phyloP scores from a whole-genome alignment of 345 rosid species.

The Citrus reticulata region DNA sequence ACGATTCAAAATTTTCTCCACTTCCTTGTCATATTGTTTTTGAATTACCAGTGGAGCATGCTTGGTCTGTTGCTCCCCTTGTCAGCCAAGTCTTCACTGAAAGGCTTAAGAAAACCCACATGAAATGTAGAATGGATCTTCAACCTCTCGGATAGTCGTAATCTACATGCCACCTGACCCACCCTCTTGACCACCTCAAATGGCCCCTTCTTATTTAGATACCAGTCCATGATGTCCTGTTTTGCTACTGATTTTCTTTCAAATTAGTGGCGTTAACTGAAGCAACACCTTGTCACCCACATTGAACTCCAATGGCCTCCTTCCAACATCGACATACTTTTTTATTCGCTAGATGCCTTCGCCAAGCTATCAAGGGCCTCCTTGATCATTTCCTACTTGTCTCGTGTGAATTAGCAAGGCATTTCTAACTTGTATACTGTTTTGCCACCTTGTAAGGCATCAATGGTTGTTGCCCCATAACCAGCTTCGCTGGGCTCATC shows the following conservation, averaged over 20 bases:
- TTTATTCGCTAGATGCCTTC: no score
- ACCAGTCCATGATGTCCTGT: background rate
- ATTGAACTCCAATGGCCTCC: background rate
- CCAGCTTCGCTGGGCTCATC: background rate
- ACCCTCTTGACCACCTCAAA: background rate
- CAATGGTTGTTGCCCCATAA: background rate
- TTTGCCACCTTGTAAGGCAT: background rate
- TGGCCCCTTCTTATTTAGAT: rapidly evolving
- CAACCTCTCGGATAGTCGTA: rapidly evolving
- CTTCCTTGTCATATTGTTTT: no score
- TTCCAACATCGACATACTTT: rapidly evolving
- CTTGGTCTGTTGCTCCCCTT: no score
- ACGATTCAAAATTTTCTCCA: no score
- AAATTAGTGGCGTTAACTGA: rapidly evolving
- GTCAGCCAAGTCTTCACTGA: no score
- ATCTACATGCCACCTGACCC: no score
- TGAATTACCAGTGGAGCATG: rapidly evolving
- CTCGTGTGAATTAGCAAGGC: no score
- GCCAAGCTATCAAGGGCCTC: no score
- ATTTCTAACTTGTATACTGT: rapidly evolving
- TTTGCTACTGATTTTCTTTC: background rate
- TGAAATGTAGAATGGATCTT: no score
- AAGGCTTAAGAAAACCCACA: no score
- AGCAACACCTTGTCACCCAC: background rate
- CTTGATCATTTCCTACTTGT: rapidly evolving